These are phyloP conservation scores for Xylaria scruposa DNA, from an alignment of 495 filamentous ascomycete genomes.

Conservation along the genomic window DNA sequence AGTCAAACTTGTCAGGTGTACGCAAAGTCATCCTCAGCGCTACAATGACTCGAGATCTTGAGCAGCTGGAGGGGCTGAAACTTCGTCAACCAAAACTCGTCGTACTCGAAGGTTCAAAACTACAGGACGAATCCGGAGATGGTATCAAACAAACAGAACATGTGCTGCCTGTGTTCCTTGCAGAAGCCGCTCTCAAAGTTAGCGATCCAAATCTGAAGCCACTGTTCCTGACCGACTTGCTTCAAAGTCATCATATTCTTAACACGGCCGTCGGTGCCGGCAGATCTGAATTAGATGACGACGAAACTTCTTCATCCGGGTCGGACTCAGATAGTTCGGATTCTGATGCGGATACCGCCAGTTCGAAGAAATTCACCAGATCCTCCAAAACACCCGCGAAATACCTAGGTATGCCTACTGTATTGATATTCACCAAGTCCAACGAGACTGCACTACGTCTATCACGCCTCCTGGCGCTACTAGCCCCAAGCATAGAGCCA, in stretches of 20 bases:
- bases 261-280: constrained; percentile 22
- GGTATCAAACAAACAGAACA: constrained; percentile 45
- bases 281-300: constrained; percentile 23
- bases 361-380: constrained; percentile 21
- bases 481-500: constrained; percentile 64
- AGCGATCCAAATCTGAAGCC: constrained; percentile 81
- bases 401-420: constrained; percentile 42
- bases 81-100: constrained; percentile 78
- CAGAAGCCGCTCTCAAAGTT: constrained; percentile 77
- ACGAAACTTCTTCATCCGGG: constrained; percentile 42
- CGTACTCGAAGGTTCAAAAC: constrained; percentile 64
- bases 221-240: constrained; percentile 73
- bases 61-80: constrained; percentile 75
- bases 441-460: constrained; percentile 85
- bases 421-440: constrained; percentile 86
- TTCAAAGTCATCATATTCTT: constrained; percentile 52
- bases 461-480: constrained; percentile 72
- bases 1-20: constrained; percentile 54
- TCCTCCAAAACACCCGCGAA: constrained; percentile 12
- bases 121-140: constrained; percentile 36
- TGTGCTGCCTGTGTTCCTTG: constrained; percentile 70
- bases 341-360: constrained; percentile 23
- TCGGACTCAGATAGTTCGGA: constrained; percentile 41
- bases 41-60: constrained; percentile 90
- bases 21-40: constrained; percentile 86